Conservation (phyloP, 805 yeast genomes). For the Candida xiaguanensis region DNA sequence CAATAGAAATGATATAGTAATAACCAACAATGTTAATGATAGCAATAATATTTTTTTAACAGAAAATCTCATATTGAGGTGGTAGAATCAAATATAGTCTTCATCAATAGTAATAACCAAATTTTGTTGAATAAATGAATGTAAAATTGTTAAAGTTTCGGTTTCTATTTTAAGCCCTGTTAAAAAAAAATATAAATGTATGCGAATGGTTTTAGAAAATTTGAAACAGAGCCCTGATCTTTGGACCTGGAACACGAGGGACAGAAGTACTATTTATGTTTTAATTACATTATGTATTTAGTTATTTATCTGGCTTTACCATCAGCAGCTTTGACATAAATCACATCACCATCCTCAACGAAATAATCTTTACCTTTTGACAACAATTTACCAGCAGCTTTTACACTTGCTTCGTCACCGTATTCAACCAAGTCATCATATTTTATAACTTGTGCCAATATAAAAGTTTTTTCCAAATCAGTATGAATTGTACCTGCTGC, state of each 20-base stretch:
- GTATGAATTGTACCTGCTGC: slow-evolving; percentile 98
- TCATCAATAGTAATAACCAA: too few species aligned
- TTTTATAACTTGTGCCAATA: slow-evolving; percentile 89
- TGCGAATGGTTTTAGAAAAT: too few species aligned
- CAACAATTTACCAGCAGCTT: slow-evolving; percentile 82
- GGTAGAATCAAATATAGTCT: too few species aligned
- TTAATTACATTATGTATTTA: neutral
- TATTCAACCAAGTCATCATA: slow-evolving; percentile 72
- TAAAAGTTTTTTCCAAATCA: slow-evolving; percentile 91
- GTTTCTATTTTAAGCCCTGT: neutral
- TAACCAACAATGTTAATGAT: neutral
- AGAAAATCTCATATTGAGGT: slow-evolving; percentile 4
- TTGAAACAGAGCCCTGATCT: too few species aligned
- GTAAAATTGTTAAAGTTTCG: too few species aligned
- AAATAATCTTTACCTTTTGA: slow-evolving; percentile 93
- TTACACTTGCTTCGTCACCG: slow-evolving; percentile 75
- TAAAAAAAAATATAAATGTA: neutral
- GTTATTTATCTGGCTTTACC: slow-evolving; percentile 62
- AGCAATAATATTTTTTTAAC: neutral
- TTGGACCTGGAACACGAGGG: too few species aligned
- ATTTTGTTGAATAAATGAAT: neutral
- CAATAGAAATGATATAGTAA: neutral
- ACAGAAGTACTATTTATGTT: too few species aligned
- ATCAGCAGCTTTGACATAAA: slow-evolving; percentile 91
- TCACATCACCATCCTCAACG: slow-evolving; percentile 92